These are phyloP conservation scores for Tuber magnatum DNA, from an alignment of 495 filamentous ascomycete genomes.

Conservation along the genomic window DNA sequence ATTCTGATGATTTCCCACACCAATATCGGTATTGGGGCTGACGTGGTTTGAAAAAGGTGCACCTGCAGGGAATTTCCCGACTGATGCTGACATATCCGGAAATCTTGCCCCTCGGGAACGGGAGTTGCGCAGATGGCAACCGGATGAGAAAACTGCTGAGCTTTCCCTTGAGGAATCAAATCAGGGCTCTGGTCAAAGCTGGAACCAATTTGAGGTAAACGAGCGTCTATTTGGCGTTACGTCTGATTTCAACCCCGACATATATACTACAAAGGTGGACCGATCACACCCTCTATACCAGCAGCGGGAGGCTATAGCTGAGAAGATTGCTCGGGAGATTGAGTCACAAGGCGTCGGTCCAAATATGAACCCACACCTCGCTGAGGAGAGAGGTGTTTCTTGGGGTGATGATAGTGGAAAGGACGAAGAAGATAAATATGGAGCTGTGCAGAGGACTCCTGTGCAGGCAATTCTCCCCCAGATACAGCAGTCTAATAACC, in stretches of 20 bases:
- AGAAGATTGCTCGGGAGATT: slow-evolving; percentile 82
- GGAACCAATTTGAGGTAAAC: slow-evolving; percentile 94
- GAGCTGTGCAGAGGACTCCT: slow-evolving; percentile 68
- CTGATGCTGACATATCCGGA: slow-evolving; percentile 81
- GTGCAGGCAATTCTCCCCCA: slow-evolving; percentile 44
- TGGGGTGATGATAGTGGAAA: slow-evolving; percentile 56
- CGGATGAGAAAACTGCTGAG: slow-evolving; percentile 53
- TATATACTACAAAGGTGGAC: slow-evolving; percentile 89
- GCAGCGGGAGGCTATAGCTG: slow-evolving; percentile 66
- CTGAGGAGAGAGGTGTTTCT: slow-evolving; percentile 75
- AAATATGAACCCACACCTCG: slow-evolving; percentile 67
- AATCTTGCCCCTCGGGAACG: slow-evolving; percentile 62
- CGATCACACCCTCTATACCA: slow-evolving; percentile 71
- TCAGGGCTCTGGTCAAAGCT: slow-evolving; percentile 49
- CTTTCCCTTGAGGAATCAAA: slow-evolving; percentile 46
- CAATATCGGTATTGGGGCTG: slow-evolving; percentile 15
- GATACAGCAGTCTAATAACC: slow-evolving; percentile 52
- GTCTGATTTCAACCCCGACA: slow-evolving; percentile 82
- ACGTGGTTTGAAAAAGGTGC: slow-evolving; percentile 22
- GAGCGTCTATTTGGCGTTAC: slow-evolving; percentile 77
- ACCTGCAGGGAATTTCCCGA: slow-evolving; percentile 54
- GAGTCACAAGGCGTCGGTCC: slow-evolving; percentile 53
- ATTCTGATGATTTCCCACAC: background rate
- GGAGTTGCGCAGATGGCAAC: slow-evolving; percentile 75
- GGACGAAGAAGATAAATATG: slow-evolving; percentile 90